Evolutionary conservation across 1,284 basidiomycete genomes (phyloP), one percentile per base, ranked within the genome.

Genomic region (Ustilago lituana): DNA sequence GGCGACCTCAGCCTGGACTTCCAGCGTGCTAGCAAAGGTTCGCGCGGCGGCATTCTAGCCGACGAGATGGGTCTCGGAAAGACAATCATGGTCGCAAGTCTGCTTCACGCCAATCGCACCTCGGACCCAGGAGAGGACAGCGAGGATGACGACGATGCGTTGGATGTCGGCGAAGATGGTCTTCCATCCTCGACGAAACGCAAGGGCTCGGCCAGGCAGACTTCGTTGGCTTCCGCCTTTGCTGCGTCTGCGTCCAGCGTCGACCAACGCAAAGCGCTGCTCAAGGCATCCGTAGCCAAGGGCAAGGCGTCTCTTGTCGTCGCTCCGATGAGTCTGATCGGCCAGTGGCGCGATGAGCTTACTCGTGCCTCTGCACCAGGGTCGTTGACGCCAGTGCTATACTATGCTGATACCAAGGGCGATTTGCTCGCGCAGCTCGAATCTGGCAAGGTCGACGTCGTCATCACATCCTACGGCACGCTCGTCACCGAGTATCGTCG

Each of bases 21-120:
- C 69, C 95, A 94, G 0, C 89, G 86, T 68, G 89, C 91, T 0
- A 90, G 93, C 75, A 87, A 88, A 43, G 89, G 88, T 58, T 89
- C 91, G 47, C 87, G 87, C 72, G 94, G 94, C 22, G 93, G 93
- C 0, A 93, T 95, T 72, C 84, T 94, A 27, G 93, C 93, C 87
- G 92, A 84, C 82, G 91, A 87, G 22, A 78, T 77, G 89, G 89
- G 94, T 9, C 92, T 98, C 88, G 95, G 95, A 4, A 98, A 98
- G 84, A 97, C 95, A 1, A 94, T 95, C 77, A 95, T 96, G 93
- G 84, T 97, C 47, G 91, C 94, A 1, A 89, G 93, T 11, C 87
- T 98, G 33, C 90, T 98, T 23, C 93, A 96, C 73, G 89, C 88
- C 11, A 92, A 90, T 31, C 77, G 76, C 5, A 47, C 58, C 8